Conservation (phyloP, 176 grass and related monocot genomes). For the Carex pumila region DNA sequence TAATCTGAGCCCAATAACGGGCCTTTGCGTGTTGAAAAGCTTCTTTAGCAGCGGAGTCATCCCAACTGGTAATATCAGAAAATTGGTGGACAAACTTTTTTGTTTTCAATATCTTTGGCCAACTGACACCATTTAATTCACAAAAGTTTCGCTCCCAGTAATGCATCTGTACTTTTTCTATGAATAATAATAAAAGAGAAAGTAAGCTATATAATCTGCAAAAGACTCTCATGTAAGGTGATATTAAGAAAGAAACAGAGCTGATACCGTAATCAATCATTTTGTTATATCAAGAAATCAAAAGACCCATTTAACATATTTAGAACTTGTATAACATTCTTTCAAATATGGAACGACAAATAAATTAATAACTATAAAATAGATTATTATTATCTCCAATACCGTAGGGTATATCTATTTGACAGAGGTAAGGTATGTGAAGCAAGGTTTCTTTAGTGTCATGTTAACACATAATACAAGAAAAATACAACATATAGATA, state of each 20-base stretch:
- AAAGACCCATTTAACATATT: no score
- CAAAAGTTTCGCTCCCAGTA: constrained; percentile 31
- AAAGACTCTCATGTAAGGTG: background rate
- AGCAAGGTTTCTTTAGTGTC: no score
- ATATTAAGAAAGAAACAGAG: background rate
- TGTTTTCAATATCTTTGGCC: constrained; percentile 17
- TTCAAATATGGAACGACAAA: no score
- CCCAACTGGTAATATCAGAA: constrained; percentile 9
- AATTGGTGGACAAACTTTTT: background rate
- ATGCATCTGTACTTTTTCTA: background rate
- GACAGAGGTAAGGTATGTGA: background rate
- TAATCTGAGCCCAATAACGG: constrained; percentile 26
- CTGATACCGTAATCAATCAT: background rate
- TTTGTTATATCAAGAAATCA: no score
- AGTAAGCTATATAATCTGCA: background rate
- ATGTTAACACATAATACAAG: no score
- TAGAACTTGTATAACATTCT: background rate
- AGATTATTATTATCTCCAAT: background rate
- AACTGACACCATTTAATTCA: constrained; percentile 3
- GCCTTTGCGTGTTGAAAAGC: constrained; percentile 28
- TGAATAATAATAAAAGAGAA: background rate
- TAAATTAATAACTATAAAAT: background rate
- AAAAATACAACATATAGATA: background rate
- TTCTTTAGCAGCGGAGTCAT: constrained; percentile 28
- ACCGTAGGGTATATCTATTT: background rate